phyloP scores from a whole-genome alignment of 1,284 basidiomycete genomes.

The Ustilago xerochloae region DNA sequence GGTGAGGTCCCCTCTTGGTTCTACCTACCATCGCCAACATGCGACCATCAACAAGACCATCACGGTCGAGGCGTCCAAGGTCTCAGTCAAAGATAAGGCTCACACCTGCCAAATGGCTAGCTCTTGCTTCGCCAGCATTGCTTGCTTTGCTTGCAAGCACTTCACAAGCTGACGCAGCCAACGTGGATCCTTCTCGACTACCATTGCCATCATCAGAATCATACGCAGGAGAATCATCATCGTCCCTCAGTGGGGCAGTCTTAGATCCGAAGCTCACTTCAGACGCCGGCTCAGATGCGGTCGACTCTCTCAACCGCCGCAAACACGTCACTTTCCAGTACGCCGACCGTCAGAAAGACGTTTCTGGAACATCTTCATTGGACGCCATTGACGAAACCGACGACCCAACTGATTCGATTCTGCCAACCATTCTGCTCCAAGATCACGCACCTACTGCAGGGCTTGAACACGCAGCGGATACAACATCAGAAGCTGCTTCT shows the following conservation, averaged over 20 bases:
- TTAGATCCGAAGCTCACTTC: too few relatives aligned
- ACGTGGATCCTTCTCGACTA: too few relatives aligned
- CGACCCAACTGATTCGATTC: neutral
- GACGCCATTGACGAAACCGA: neutral
- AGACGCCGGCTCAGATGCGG: too few relatives aligned
- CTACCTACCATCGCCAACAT: neutral
- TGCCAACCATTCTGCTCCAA: slow-evolving; percentile 1
- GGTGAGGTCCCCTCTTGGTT: neutral
- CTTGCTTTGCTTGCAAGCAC: slow-evolving; percentile 1
- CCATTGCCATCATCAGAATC: too few relatives aligned
- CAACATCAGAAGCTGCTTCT: neutral
- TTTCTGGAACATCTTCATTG: neutral
- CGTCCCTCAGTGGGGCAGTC: too few relatives aligned
- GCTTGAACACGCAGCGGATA: neutral
- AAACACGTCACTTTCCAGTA: slow-evolving; percentile 37
- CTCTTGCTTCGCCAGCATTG: neutral
- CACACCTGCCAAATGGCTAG: neutral
- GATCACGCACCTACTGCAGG: neutral
- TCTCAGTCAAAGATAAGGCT: neutral
- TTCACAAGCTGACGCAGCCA: neutral
- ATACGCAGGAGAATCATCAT: too few relatives aligned
- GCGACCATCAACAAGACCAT: neutral
- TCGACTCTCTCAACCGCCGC: slow-evolving; percentile 25
- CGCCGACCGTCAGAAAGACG: slow-evolving; percentile 14
- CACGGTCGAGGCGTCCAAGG: neutral